phyloP scores from a whole-genome alignment of 2,329 filamentous ascomycete genomes.

The Fusarium stilboides region DNA sequence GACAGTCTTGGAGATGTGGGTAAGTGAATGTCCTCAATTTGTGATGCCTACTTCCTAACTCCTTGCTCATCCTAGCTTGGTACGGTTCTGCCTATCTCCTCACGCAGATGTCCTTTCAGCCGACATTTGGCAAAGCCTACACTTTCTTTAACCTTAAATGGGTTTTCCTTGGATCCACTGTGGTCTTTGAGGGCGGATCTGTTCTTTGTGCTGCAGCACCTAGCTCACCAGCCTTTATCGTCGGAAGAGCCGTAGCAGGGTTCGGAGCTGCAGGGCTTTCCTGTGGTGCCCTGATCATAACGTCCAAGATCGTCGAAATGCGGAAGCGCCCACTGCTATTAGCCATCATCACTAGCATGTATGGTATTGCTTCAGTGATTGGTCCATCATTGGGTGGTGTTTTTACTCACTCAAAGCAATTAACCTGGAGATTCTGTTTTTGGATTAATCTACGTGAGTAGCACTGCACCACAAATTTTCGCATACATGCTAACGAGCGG shows the following conservation, averaged over 20 bases:
- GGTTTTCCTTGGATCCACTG: slow-evolving; percentile 45
- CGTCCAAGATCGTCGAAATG: slow-evolving; percentile 33
- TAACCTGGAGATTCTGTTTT: slow-evolving; percentile 47
- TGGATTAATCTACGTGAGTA: slow-evolving; percentile 45
- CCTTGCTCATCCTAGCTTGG: slow-evolving; percentile 47
- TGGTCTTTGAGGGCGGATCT: slow-evolving; percentile 49
- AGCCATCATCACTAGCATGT: slow-evolving; percentile 43
- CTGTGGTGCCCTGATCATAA: slow-evolving; percentile 37
- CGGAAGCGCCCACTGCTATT: slow-evolving; percentile 34
- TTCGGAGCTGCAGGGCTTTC: slow-evolving; percentile 48
- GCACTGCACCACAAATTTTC: accelerated
- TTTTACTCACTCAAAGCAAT: slow-evolving; percentile 36
- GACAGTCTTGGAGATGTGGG: slow-evolving; percentile 54
- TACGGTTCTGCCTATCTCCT: slow-evolving; percentile 52
- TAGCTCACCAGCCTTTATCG: slow-evolving; percentile 56
- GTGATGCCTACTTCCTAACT: accelerated
- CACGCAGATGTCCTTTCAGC: slow-evolving; percentile 45
- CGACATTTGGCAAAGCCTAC: slow-evolving; percentile 53
- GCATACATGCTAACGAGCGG: accelerated
- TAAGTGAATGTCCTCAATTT: not conserved
- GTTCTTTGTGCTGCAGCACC: slow-evolving; percentile 51
- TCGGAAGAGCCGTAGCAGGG: slow-evolving; percentile 57
- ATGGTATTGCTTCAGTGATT: slow-evolving; percentile 38
- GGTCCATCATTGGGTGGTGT: slow-evolving; percentile 41
- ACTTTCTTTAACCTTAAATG: slow-evolving; percentile 54